These are phyloP conservation scores for Wickerhamomyces rabaulensis DNA, from an alignment of 805 yeast species.

Conservation along the genomic window DNA sequence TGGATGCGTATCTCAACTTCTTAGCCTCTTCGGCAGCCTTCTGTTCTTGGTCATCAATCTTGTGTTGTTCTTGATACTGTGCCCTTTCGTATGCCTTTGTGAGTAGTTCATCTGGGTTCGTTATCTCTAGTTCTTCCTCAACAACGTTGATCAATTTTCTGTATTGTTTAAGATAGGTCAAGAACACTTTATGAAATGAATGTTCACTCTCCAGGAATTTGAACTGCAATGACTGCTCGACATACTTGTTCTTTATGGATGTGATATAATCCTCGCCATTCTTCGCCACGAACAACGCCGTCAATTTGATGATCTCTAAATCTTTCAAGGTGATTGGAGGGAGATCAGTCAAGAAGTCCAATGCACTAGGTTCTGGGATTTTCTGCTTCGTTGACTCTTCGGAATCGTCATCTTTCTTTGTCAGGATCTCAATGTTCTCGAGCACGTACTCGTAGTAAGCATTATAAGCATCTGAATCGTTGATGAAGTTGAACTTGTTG, in stretches of 20 bases:
- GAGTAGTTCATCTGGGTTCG: slow-evolving; percentile 30
- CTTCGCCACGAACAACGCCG: slow-evolving; percentile 64
- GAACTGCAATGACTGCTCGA: slow-evolving; percentile 47
- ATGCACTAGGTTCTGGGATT: neutral
- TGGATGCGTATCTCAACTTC: slow-evolving; percentile 58
- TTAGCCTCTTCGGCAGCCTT: slow-evolving; percentile 28
- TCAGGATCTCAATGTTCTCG: slow-evolving; percentile 14
- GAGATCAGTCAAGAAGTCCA: slow-evolving; percentile 12
- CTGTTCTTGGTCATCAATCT: slow-evolving; percentile 31
- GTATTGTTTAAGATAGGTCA: slow-evolving; percentile 53
- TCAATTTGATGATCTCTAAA: slow-evolving; percentile 59
- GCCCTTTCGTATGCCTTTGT: slow-evolving; percentile 52
- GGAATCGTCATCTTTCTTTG: neutral
- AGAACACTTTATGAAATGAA: slow-evolving; percentile 51
- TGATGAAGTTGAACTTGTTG: slow-evolving; percentile 60
- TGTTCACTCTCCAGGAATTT: slow-evolving; percentile 60
- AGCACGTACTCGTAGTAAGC: slow-evolving; percentile 51
- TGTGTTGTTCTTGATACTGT: slow-evolving; percentile 36
- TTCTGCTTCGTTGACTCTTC: slow-evolving; percentile 18
- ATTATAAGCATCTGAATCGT: slow-evolving; percentile 47
- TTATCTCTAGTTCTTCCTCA: slow-evolving; percentile 15
- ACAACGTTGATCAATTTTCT: slow-evolving; percentile 16
- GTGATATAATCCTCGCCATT: slow-evolving; percentile 47
- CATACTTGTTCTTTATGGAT: slow-evolving; percentile 31
- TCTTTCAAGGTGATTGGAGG: slow-evolving; percentile 54